Percentiles rank a stretch among this genome's conserved stretches.
These are phyloP conservation scores for Entomortierella beljakovae DNA, from an alignment of 192 early-diverging fungal genomes.

Conservation along the genomic window DNA sequence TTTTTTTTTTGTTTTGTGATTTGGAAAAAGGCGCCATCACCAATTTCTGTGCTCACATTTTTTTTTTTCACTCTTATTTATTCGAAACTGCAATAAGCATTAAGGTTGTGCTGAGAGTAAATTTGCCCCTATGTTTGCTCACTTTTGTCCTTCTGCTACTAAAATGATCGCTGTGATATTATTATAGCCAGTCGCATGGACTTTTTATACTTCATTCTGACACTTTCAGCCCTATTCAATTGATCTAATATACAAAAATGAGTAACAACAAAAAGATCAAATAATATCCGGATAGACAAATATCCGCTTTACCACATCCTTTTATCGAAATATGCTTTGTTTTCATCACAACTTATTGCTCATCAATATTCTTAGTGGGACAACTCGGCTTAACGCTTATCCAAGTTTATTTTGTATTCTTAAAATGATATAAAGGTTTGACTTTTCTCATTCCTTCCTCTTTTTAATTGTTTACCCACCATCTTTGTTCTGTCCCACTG, in stretches of 20 bases:
- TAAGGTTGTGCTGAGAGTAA: not conserved
- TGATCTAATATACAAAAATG: not conserved
- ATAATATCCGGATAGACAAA: constrained; percentile 19
- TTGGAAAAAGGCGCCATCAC: not conserved
- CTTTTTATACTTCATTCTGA: not conserved
- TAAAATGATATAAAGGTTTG: no score
- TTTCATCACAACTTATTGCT: no score
- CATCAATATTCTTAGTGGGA: no score
- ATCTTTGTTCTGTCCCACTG: not conserved
- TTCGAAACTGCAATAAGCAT: constrained; percentile 1
- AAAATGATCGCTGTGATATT: not conserved
- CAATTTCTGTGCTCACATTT: not conserved
- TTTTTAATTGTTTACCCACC: not conserved
- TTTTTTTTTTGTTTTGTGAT: no score
- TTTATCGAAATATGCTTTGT: no score
- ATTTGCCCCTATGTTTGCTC: not conserved
- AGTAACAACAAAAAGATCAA: not conserved
- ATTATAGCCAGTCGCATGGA: constrained; percentile 15
- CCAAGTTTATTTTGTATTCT: no score
- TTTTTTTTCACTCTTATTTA: not conserved
- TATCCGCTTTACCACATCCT: not conserved
- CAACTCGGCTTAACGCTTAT: no score
- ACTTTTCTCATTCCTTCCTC: not conserved
- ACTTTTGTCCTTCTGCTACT: not conserved
- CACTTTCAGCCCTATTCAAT: constrained; percentile 5